Conservation (phyloP, 805 yeast genomes). For the Deakozyma indianensis region DNA sequence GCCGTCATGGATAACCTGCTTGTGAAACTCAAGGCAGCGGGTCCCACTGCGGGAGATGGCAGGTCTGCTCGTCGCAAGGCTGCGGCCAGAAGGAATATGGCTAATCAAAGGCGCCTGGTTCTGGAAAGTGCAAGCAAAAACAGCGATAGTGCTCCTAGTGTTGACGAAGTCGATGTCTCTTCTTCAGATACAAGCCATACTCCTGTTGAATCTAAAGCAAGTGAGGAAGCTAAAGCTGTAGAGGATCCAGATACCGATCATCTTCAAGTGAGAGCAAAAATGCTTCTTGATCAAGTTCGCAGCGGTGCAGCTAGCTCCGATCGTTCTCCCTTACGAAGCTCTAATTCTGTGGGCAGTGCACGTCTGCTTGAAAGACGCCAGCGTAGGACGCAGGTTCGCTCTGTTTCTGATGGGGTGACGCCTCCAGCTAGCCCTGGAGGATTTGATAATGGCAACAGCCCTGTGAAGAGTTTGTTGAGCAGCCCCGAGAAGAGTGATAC, state of each 20-base stretch:
- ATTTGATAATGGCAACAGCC: not conserved
- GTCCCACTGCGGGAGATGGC: slow-evolving; percentile 54
- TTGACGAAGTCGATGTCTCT: no score
- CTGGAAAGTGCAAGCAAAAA: slow-evolving; percentile 10
- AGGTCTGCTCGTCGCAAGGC: slow-evolving; percentile 74
- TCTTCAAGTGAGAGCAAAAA: not conserved
- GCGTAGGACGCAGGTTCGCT: not conserved
- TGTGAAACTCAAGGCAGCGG: slow-evolving; percentile 77
- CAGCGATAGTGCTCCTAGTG: no score
- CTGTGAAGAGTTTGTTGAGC: no score
- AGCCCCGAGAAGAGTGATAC: not conserved
- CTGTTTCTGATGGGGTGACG: not conserved
- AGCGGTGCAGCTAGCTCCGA: not conserved
- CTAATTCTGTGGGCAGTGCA: not conserved
- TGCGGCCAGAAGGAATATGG: slow-evolving; percentile 48
- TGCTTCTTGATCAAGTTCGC: not conserved
- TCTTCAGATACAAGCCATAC: no score
- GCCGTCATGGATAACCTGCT: slow-evolving; percentile 74
- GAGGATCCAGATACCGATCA: slow-evolving; percentile 1
- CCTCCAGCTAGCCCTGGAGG: not conserved
- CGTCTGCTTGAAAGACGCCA: not conserved
- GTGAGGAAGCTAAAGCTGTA: no score
- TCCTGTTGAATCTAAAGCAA: no score
- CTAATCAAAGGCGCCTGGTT: slow-evolving; percentile 23
- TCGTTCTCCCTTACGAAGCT: not conserved